phyloP scores from a whole-genome alignment of 352 stramenopile species.

The Stephanocyclus meneghinianus region DNA sequence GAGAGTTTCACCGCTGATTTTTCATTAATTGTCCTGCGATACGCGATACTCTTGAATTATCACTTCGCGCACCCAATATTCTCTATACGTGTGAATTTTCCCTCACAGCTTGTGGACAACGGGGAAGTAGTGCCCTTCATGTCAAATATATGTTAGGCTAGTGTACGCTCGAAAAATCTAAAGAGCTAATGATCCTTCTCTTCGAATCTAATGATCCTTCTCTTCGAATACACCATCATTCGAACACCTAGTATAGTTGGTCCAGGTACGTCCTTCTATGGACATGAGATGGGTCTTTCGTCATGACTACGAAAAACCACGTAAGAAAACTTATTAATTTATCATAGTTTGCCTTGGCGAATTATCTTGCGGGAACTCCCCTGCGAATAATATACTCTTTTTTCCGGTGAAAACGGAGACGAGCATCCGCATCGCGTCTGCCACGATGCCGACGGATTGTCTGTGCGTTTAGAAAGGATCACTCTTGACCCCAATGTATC shows the following conservation, averaged over 20 bases:
- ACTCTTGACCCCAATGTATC: conserved; percentile 3
- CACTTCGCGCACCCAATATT: neutral
- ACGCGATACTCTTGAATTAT: neutral
- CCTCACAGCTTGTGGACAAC: neutral
- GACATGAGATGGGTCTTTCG: no score
- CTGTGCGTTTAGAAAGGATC: conserved; percentile 9
- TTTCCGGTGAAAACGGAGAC: conserved; percentile 7
- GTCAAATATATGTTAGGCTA: no score
- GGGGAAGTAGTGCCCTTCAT: no score
- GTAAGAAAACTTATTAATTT: no score
- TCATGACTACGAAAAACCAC: no score
- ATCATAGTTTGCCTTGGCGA: no score
- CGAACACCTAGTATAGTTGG: neutral
- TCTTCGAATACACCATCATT: neutral
- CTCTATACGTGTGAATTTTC: neutral
- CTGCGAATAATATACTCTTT: conserved; percentile 24
- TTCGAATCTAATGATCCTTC: neutral
- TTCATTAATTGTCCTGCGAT: neutral
- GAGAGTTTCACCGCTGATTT: no score
- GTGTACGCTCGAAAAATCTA: neutral
- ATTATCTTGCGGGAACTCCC: neutral
- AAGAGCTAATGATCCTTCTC: neutral
- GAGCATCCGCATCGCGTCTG: conserved; percentile 30
- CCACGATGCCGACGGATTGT: conserved; percentile 25
- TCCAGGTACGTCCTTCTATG: neutral